Evolutionary conservation across 768 basidiomycete species (phyloP).

Genomic region (Peribolospora kevripleyi): DNA sequence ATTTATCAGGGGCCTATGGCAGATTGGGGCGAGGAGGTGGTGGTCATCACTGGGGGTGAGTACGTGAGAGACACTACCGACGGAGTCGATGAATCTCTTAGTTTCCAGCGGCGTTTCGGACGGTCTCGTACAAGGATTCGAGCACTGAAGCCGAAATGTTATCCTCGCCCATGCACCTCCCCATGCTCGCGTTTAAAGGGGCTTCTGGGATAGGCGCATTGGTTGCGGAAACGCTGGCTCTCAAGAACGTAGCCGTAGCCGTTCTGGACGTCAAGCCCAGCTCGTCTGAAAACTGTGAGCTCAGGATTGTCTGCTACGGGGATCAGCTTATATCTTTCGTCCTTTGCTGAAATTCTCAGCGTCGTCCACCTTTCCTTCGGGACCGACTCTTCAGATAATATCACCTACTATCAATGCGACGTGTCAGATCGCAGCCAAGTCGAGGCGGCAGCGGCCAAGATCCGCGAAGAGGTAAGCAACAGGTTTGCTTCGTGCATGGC

Average conservation of each 20-base stretch:
- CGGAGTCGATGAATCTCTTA: too few species aligned
- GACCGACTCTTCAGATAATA: slow-evolving; percentile 32
- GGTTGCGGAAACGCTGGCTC: slow-evolving; percentile 63
- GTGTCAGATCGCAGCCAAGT: slow-evolving; percentile 75
- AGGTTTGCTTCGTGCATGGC: slow-evolving; percentile 1
- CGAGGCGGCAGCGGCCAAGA: slow-evolving; percentile 40
- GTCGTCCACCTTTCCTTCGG: not conserved
- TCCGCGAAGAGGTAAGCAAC: slow-evolving; percentile 45
- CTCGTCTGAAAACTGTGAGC: slow-evolving; percentile 44
- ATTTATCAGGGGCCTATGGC: too few species aligned
- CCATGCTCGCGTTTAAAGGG: slow-evolving; percentile 25
- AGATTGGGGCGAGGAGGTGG: slow-evolving; percentile 72
- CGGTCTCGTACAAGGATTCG: not conserved
- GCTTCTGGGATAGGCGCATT: slow-evolving; percentile 73
- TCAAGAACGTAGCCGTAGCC: slow-evolving; percentile 54
- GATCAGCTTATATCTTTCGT: not conserved
- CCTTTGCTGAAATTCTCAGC: not conserved
- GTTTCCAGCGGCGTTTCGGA: not conserved
- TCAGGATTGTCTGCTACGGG: too few species aligned
- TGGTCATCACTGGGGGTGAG: slow-evolving; percentile 74
- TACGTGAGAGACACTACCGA: not conserved
- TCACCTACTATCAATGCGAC: slow-evolving; percentile 71
- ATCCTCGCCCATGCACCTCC: not conserved
- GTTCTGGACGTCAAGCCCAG: slow-evolving; percentile 66
- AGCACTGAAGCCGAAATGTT: not conserved